Base-by-base conservation (phyloP, 306 rosid genomes). In the Vicia sativa region DNA sequence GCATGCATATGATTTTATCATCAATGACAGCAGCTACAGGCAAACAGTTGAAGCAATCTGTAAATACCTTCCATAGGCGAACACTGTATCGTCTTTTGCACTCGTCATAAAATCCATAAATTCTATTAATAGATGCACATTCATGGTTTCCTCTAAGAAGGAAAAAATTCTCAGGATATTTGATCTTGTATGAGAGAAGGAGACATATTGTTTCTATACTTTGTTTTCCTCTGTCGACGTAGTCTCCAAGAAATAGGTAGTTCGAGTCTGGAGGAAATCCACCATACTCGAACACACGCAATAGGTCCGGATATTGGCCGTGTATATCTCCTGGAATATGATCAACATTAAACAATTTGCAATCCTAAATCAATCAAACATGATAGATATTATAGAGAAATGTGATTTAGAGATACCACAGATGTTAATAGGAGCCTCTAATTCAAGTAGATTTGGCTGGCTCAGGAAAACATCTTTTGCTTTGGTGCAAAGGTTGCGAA, bases 201-300 rank as follows among this genome's bases (percentile, higher is more conserved):
- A 92, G 87, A 34, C 91, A 80, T 77, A 92, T 87, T 0, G 98
- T 92, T 61, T 92, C 98, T 1, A 89, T 63, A 68, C 98, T 89
- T 61, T 92, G 98, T 61, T 89, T 92, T 65, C 98, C 98, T 83
- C 98, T 84, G 78, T 92, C 98, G 0, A 92, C 98, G 9, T 92
- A 92, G 81, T 92, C 98, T 11, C 98, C 98, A 0, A 92, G 91
- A 74, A 92, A 92, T 0, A 92, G 78, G 49, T 92, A 92, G 65
- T 87, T 92, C 0, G 98, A 68, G 3, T 84, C 86, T 0, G 98
- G 98, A 0, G 98, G 98, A 66, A 86, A 92, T 1, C 98, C 98
- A 0, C 96, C 98, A 6, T 77, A 80, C 62, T 92, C 92, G 12
- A 92, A 92, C 16, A 89, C 18, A 2, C 97, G 84, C 69, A 92